Base-by-base conservation (phyloP, 805 yeast genomes). In the Kodamaea kakaduensis region DNA sequence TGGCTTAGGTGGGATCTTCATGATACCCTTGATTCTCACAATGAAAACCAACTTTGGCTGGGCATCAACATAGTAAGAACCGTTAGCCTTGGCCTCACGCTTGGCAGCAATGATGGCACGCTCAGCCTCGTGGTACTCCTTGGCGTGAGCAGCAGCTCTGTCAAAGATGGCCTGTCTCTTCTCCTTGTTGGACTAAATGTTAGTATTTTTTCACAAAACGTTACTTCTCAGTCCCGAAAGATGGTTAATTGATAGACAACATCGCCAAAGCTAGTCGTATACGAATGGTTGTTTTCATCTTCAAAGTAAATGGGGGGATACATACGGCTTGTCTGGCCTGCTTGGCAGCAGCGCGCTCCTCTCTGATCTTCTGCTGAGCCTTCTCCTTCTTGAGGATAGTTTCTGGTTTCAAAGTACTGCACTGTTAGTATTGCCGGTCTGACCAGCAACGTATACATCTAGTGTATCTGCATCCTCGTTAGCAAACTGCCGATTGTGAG, bases 11-110 rank as follows among this genome's bases (percentile, higher is more conserved):
- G 96, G 85, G 60, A 89, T 87, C 84, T 88, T 89, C 89, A 77
- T 84, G 71, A 89, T 86, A 89, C 97, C 97, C 90, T 89, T 89
- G 82, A 89, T 89, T 84, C 97, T 87, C 71, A 89, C 80, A 64
- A 89, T 95, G 70, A 89, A 87, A 53, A 86, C 95, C 63, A 89
- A 83, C 74, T 86, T 88, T 63, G 81, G 79, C 80, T 89, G 90
- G 70, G 95, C 96, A 63, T 81, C 87, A 59, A 87, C 94, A 78
- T 81, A 89, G 87, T 81, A 85, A 61, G 93, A 81, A 70, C 94
- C 95, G 63, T 80, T 73, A 69, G 90, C 89, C 78, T 84, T 85
- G 56, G 96, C 96, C 51, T 84, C 86, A 72, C 96, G 86, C 78
- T 81, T 81, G 61, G 95, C 94, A 40, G 75, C 74, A 65, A 84